phyloP scores from a whole-genome alignment of 176 grass and related monocot genomes.

The Paspalum notatum region DNA sequence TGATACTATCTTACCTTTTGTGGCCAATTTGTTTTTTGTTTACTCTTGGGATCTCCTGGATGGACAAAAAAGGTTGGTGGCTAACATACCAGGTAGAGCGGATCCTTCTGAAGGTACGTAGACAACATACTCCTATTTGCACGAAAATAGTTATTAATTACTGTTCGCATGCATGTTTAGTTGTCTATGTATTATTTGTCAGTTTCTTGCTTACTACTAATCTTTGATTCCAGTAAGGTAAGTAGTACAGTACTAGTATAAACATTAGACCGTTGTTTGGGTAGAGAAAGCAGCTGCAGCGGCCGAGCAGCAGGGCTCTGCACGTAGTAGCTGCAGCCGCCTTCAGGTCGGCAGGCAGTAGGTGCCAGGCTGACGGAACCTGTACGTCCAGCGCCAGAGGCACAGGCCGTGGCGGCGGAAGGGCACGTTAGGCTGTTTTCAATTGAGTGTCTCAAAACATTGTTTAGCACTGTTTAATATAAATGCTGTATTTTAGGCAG shows the following conservation, averaged over 20 bases:
- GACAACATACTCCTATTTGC: not conserved
- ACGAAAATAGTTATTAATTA: not conserved
- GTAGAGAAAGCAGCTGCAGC: not conserved
- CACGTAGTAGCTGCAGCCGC: no score
- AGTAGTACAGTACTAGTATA: no score
- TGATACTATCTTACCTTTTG: not conserved
- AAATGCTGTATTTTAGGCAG: no score
- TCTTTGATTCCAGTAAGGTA: not conserved
- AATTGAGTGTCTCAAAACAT: no score
- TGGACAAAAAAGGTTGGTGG: conserved; percentile 71
- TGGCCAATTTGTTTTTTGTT: conserved; percentile 8
- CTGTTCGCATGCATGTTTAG: not conserved
- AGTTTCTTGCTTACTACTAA: not conserved
- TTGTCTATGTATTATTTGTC: not conserved
- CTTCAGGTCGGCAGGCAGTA: not conserved
- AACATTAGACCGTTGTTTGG: not conserved
- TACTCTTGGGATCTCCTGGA: not conserved
- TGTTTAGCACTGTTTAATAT: no score
- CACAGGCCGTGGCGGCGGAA: not conserved
- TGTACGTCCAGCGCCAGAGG: not conserved
- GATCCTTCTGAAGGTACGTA: conserved; percentile 78
- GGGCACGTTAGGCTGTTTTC: no score
- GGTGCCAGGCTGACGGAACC: not conserved
- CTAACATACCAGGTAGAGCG: conserved; percentile 79
- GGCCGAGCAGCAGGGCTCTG: no score